Conservation (phyloP, 495 filamentous ascomycete genomes). For the Cryomyces minteri region DNA sequence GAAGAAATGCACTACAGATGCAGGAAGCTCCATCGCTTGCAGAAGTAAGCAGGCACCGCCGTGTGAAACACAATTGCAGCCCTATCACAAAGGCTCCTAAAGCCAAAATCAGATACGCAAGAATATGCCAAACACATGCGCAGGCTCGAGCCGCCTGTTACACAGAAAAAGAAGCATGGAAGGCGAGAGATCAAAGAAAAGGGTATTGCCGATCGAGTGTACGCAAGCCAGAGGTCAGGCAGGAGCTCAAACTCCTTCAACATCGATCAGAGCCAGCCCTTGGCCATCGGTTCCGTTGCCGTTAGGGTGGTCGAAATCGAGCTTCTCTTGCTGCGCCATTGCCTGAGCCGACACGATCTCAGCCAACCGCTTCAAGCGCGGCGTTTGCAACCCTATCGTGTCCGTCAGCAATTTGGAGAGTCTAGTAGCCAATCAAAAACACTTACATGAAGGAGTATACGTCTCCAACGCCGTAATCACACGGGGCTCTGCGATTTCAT, state of each 20-base stretch:
- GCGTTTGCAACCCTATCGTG: conserved; percentile 73
- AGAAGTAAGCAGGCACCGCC: too few species aligned
- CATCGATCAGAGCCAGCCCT: conserved; percentile 11
- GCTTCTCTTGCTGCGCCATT: conserved; percentile 78
- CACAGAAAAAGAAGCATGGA: too few species aligned
- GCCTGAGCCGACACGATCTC: conserved; percentile 96
- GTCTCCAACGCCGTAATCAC: conserved; percentile 94
- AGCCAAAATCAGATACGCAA: too few species aligned
- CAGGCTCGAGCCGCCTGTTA: too few species aligned
- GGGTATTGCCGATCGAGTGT: too few species aligned
- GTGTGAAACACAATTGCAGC: too few species aligned
- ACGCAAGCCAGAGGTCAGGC: too few species aligned
- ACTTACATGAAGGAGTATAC: conserved; percentile 86
- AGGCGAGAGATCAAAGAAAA: too few species aligned
- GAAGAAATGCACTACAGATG: too few species aligned
- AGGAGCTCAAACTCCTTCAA: conserved; percentile 4
- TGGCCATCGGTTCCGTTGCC: conserved; percentile 2
- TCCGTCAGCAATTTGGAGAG: conserved; percentile 7
- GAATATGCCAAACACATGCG: too few species aligned
- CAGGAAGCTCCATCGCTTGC: too few species aligned
- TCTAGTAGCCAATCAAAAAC: not conserved
- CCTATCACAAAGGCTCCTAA: too few species aligned
- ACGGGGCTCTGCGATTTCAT: conserved; percentile 93
- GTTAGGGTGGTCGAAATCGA: conserved; percentile 32
- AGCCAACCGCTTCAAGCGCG: conserved; percentile 78